Base-by-base conservation (phyloP, 495 filamentous ascomycete genomes). In the Penicillium coffeae region DNA sequence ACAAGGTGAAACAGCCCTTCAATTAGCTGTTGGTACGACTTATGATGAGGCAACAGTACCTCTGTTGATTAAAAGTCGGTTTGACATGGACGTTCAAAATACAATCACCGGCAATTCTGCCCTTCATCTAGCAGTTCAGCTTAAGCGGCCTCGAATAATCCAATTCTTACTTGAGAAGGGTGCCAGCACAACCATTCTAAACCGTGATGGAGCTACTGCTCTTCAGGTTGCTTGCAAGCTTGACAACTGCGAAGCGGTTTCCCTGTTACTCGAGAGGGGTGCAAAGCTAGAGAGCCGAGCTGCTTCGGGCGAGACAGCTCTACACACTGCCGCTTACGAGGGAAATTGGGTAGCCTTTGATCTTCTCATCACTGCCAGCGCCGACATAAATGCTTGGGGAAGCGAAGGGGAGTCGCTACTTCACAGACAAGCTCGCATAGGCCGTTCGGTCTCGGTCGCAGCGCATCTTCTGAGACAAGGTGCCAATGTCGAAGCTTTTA, bases 401-500 rank as follows among this genome's bases (percentile, higher is more conserved):
- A 61, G 49, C 0, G 21, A 65, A 25, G 68, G 68, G 0, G 59
- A 68, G 2, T 43, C 65, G 0, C 25, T 68, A 3, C 59, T 71
- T 12, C 68, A 71, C 16, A 43, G 59, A 10, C 56, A 63, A 47
- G 60, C 68, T 1, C 53, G 47, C 0, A 39, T 47, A 0, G 8
- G 52, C 1, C 21, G 16, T 0, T 53, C 13, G 4, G 44, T 38
- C 0, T 51, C 59, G 1, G 49, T 67, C 13, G 51, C 48, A 0
- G 13, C 60, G 0, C 46, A 68, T 0, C 25, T 71, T 0, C 44
- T 71, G 0, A 56, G 58, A 0, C 34, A 59, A 12, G 68, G 65
- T 5, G 68, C 65, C 13, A 64, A 71, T n/a, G 50, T 68, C 0
- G 68, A 71, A 42, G 64, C 59, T 2, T 27, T 62, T 2, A 68